Evolutionary conservation across 192 early-diverging fungal genomes (phyloP).

Genomic region (Spizellomyces punctatus): DNA sequence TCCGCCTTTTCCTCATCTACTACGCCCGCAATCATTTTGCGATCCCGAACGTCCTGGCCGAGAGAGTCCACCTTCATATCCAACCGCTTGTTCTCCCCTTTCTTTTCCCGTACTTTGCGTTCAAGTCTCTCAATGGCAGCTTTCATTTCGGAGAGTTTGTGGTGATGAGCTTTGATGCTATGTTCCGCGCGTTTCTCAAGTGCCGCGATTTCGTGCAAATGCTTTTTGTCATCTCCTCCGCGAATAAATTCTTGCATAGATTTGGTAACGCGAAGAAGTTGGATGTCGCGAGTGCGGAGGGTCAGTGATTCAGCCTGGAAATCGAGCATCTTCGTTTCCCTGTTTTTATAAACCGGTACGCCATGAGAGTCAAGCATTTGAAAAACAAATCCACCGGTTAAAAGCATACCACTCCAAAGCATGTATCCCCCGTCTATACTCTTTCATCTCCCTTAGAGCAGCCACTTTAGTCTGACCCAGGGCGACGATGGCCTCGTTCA

Average conservation of each 20-base stretch:
- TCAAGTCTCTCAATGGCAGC: constrained; percentile 35
- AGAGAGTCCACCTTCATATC: constrained; percentile 18
- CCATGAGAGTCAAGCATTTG: too few species aligned
- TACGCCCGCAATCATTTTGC: background rate
- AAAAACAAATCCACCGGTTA: background rate
- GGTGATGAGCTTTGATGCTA: constrained; percentile 43
- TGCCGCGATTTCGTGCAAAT: constrained; percentile 50
- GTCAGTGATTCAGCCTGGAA: constrained; percentile 65
- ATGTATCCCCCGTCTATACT: constrained; percentile 65
- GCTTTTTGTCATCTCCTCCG: constrained; percentile 57
- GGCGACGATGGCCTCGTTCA: constrained; percentile 54
- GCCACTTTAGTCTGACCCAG: constrained; percentile 60
- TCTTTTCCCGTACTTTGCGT: constrained; percentile 47
- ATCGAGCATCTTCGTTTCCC: constrained; percentile 67
- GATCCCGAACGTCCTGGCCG: background rate
- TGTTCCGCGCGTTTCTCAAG: constrained; percentile 59
- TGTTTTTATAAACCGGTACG: constrained; percentile 1
- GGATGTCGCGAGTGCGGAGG: constrained; percentile 58
- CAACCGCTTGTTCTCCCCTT: constrained; percentile 45
- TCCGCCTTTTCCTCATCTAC: constrained; percentile 1
- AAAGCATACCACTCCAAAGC: constrained; percentile 61
- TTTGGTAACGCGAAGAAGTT: constrained; percentile 64
- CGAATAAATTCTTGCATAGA: constrained; percentile 67
- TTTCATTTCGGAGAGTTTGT: constrained; percentile 52
- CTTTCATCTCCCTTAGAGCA: constrained; percentile 65